A percentile compares a stretch with the other conserved stretches of the same genome.
phyloP scores from a whole-genome alignment of 495 filamentous ascomycete species.

The Aspergillus biplanus region DNA sequence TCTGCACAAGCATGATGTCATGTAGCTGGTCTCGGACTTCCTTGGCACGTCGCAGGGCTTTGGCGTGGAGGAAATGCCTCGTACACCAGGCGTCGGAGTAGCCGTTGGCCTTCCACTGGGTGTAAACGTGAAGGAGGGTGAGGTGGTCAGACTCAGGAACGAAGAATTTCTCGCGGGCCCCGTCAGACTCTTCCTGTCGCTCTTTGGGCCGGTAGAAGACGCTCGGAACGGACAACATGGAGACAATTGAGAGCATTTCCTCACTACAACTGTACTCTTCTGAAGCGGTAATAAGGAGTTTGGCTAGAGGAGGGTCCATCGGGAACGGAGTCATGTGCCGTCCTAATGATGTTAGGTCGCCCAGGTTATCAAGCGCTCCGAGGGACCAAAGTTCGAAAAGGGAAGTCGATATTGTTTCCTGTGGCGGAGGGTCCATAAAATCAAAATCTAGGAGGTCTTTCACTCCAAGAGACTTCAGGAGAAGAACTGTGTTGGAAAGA shows the following conservation, averaged over 20 bases:
- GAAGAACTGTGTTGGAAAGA: constrained; percentile 88
- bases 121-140: constrained; percentile 94
- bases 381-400: constrained; percentile 98
- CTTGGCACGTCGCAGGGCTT: constrained; percentile 84
- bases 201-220: constrained; percentile 99
- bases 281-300: constrained; percentile 85
- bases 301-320: constrained; percentile 93
- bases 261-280: constrained; percentile 91
- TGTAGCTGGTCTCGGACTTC: constrained; percentile 92
- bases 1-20: constrained; percentile 94
- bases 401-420: constrained; percentile 96
- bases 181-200: constrained; percentile 93
- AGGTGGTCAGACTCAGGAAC: constrained; percentile 97
- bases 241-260: constrained; percentile 97
- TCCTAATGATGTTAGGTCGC: constrained; percentile 85
- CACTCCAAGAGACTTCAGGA: constrained; percentile 93
- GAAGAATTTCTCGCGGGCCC: constrained; percentile 97
- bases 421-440: constrained; percentile 98
- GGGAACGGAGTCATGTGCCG: constrained; percentile 96
- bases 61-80: constrained; percentile 90
- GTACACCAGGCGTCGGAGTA: constrained; percentile 90
- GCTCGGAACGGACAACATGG: constrained; percentile 94
- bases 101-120: constrained; percentile 92
- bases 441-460: constrained; percentile 96
- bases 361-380: constrained; percentile 90